Percentiles rank a stretch among this genome's conserved stretches.
phyloP scores from a whole-genome alignment of 495 filamentous ascomycete species.

The Xeromyces bisporus region DNA sequence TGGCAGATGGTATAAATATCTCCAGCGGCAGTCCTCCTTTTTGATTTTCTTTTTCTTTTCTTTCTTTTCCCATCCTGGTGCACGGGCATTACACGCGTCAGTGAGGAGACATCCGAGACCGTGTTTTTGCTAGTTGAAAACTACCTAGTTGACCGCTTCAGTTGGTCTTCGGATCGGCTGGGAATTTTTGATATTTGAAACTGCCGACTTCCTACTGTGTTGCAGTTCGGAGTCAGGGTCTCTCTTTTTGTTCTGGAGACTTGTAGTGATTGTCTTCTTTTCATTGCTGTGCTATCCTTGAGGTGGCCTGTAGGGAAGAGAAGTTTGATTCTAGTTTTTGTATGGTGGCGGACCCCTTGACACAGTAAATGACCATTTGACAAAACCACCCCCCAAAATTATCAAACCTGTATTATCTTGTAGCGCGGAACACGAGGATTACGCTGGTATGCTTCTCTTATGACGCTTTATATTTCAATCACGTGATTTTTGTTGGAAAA shows the following conservation, averaged over 20 bases:
- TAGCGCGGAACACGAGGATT: too few relatives aligned
- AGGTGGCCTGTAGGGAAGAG: conserved; percentile 33
- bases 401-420: too few relatives aligned
- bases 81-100: conserved; percentile 40
- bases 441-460: too few relatives aligned
- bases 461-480: too few relatives aligned
- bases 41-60: conserved; percentile 16
- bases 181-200: conserved; percentile 33
- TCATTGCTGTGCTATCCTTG: conserved; percentile 26
- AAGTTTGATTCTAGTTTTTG: conserved; percentile 1
- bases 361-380: too few relatives aligned
- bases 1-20: conserved; percentile 11
- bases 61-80: conserved; percentile 34
- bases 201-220: conserved; percentile 12
- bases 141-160: conserved; percentile 34
- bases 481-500: too few relatives aligned
- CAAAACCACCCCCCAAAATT: too few relatives aligned
- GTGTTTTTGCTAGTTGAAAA: conserved; percentile 47
- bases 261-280: conserved; percentile 20
- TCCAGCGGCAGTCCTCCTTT: conserved; percentile 4
- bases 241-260: not conserved
- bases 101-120: conserved; percentile 42
- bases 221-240: conserved; percentile 1
- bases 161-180: conserved; percentile 26
- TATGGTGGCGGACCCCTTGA: too few relatives aligned